Percentiles rank a stretch among this genome's conserved stretches.
These are phyloP conservation scores for Albatrellus ellisii DNA, from an alignment of 768 basidiomycete species.

Conservation along the genomic window DNA sequence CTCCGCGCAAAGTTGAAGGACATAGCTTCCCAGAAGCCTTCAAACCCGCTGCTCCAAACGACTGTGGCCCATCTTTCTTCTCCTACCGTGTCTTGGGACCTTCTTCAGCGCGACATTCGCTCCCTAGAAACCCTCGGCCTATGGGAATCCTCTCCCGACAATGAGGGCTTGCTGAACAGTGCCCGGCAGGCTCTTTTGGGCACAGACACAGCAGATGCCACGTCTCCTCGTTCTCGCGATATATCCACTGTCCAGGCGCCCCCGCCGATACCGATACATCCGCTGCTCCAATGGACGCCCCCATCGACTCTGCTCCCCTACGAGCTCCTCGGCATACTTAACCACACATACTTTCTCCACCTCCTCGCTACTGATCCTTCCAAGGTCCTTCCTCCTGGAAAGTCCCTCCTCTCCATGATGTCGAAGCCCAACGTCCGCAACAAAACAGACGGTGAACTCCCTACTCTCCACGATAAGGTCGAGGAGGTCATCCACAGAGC, in stretches of 20 bases:
- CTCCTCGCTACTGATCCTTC: constrained; percentile 49
- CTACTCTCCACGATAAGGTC: constrained; percentile 34
- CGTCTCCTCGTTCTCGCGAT: background rate
- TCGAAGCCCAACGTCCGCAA: constrained; percentile 16
- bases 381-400: constrained; percentile 53
- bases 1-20: background rate
- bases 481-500: constrained; percentile 39
- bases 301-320: constrained; percentile 27
- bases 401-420: constrained; percentile 58
- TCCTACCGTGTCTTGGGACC: background rate
- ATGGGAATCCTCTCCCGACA: background rate
- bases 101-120: background rate
- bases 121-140: background rate
- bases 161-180: background rate
- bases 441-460: constrained; percentile 13
- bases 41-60: background rate
- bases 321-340: constrained; percentile 42
- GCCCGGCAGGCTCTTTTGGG: background rate
- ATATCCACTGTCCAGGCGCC: background rate
- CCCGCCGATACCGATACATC: background rate
- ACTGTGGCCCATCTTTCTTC: background rate
- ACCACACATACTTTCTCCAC: constrained; percentile 55
- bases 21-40: background rate
- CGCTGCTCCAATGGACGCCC: constrained; percentile 13
- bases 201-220: background rate